These are phyloP conservation scores for Pulveroboletus ravenelii DNA, from an alignment of 768 basidiomycete species.

Conservation along the genomic window DNA sequence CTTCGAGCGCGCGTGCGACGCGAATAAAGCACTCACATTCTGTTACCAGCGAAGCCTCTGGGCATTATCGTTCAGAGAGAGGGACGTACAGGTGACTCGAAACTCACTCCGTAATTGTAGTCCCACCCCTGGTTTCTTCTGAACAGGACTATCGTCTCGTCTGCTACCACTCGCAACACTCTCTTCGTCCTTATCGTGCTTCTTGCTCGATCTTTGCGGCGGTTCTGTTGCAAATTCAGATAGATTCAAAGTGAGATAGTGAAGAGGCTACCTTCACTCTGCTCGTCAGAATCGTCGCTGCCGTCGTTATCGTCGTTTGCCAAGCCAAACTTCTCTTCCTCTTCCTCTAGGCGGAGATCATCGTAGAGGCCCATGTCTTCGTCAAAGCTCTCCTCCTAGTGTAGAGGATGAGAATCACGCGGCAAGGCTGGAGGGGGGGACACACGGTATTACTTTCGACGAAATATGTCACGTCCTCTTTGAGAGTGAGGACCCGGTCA, in stretches of 20 bases:
- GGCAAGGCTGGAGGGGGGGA: slow-evolving; percentile 18
- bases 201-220: slow-evolving; percentile 68
- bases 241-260: too few species aligned
- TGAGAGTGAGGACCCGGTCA: slow-evolving; percentile 75
- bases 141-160: slow-evolving; percentile 71
- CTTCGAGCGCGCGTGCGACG: not conserved
- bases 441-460: slow-evolving; percentile 93
- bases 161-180: slow-evolving; percentile 63
- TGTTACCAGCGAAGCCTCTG: slow-evolving; percentile 60
- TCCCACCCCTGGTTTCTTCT: slow-evolving; percentile 68
- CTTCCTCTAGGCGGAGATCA: slow-evolving; percentile 94
- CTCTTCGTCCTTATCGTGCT: slow-evolving; percentile 69
- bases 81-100: slow-evolving; percentile 1
- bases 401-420: slow-evolving; percentile 15
- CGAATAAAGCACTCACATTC: slow-evolving; percentile 45
- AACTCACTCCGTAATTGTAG: slow-evolving; percentile 71
- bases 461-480: slow-evolving; percentile 95
- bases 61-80: slow-evolving; percentile 12
- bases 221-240: slow-evolving; percentile 40
- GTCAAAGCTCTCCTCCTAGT: slow-evolving; percentile 93
- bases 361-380: slow-evolving; percentile 98
- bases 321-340: slow-evolving; percentile 89
- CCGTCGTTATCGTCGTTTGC: slow-evolving; percentile 63
- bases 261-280: slow-evolving; percentile 60
- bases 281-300: slow-evolving; percentile 70